Evolutionary conservation across 2,329 filamentous ascomycete species (phyloP).

Genomic region (Xylariales sp.): DNA sequence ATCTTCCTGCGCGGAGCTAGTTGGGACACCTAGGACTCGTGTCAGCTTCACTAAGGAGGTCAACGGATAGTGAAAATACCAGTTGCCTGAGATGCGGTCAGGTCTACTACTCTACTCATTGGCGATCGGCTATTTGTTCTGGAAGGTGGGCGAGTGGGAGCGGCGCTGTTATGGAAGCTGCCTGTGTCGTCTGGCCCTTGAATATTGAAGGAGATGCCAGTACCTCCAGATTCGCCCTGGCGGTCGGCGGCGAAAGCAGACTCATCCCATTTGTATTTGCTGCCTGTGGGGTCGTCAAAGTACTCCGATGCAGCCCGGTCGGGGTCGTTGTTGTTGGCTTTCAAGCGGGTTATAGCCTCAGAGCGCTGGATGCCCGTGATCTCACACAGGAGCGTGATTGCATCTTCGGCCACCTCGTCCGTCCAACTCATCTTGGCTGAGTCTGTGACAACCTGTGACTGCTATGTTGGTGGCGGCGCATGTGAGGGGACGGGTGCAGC

Average conservation of each 20-base stretch:
- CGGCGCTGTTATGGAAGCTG: slow-evolving; percentile 32
- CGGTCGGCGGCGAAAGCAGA: slow-evolving; percentile 46
- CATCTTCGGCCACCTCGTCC: neutral
- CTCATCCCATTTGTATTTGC: slow-evolving; percentile 55
- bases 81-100: slow-evolving; percentile 35
- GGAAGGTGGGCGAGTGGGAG: slow-evolving; percentile 60
- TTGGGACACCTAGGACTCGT: slow-evolving; percentile 33
- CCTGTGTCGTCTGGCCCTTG: slow-evolving; percentile 46
- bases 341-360: slow-evolving; percentile 3
- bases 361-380: neutral
- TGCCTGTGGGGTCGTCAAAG: slow-evolving; percentile 39
- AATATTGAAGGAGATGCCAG: slow-evolving; percentile 53
- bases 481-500: neutral
- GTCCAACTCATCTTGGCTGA: slow-evolving; percentile 3
- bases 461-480: neutral
- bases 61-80: too few relatives aligned
- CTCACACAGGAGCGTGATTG: neutral
- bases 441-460: neutral
- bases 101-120: slow-evolving; percentile 46
- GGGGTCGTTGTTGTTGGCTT: slow-evolving; percentile 42
- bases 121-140: slow-evolving; percentile 54
- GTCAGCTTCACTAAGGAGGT: too few relatives aligned
- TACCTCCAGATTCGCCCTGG: slow-evolving; percentile 37
- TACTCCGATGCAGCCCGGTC: slow-evolving; percentile 47
- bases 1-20: slow-evolving; percentile 41